Evolutionary conservation across 495 filamentous ascomycete species (phyloP), one percentile per base, ranked within the genome.

Genomic region (Pyrenula aspistea): DNA sequence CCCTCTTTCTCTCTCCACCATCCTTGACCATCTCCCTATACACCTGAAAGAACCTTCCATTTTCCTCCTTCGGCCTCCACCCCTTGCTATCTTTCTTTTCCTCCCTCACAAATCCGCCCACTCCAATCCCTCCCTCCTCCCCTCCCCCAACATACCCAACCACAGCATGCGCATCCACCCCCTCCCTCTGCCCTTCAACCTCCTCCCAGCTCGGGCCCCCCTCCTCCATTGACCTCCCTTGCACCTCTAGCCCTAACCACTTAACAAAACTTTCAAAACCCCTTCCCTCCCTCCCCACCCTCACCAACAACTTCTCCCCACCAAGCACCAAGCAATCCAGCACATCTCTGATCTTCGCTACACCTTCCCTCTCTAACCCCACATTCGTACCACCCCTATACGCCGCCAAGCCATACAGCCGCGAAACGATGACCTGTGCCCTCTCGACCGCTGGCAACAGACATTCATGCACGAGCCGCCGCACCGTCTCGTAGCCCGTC

Each of bases 241-340:
- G 87, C 54, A 97, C 92, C 62, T 93, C 86, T 58, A 91, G 77
- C 3, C 83, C 81, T 42, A 98, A 77, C 93, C 92, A 98, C 54
- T 76, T 74, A 0, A 87, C 88, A 67, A 97, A 98, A 2, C 80
- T 77, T 8, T 71, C 61, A 63, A 95, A 98, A 51, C 90, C 78
- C 20, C 82, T 76, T 24, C 93, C 72, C 67, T 98, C 93, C 51
- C 87, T 81, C 62, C 86, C 85, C 23, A 87, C 79, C 50, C 79
- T 67, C 10, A 83, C 75, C 15, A 95, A 76, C 15, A 93, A 81
- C 42, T 82, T 82, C 61, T 95, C 83, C 3, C 82, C 78, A 12
- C 93, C 76, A 3, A 96, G 71, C 57, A 84, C 65, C 22, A 94
- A 74, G 54, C 86, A 89, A 47, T 84, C 80, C 24, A 89, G 73